These are phyloP conservation scores for Arachis hypogaea DNA, from an alignment of 306 rosid species.

Conservation along the genomic window DNA sequence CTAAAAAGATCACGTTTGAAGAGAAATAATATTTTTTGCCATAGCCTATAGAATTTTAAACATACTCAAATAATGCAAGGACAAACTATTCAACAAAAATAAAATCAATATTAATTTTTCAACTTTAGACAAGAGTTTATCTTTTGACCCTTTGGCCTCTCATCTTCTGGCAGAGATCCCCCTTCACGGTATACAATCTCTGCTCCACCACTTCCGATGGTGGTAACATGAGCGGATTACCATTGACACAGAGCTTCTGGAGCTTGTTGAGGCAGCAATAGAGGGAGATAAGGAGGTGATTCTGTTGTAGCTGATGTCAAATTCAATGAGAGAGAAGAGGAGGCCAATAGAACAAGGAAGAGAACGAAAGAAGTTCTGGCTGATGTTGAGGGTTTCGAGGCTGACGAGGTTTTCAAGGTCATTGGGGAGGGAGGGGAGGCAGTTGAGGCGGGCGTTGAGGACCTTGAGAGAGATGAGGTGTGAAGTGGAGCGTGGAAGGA, in stretches of 20 bases:
- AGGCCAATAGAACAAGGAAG: constrained; percentile 85
- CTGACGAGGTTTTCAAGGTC: constrained; percentile 81
- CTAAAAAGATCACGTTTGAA: too few relatives aligned
- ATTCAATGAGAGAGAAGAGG: constrained; percentile 69
- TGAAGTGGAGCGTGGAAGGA: constrained; percentile 68
- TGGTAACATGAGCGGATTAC: constrained; percentile 79
- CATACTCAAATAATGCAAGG: too few relatives aligned
- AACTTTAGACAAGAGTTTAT: too few relatives aligned
- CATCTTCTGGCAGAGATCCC: constrained; percentile 62
- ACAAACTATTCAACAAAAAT: too few relatives aligned
- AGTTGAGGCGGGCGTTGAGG: constrained; percentile 76
- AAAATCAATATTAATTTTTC: too few relatives aligned
- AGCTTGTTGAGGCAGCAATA: constrained; percentile 74
- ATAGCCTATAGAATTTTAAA: too few relatives aligned
- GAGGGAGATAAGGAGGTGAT: constrained; percentile 64
- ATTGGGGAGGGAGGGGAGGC: constrained; percentile 69
- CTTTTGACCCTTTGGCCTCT: too few relatives aligned
- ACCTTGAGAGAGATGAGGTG: constrained; percentile 58
- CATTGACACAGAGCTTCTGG: constrained; percentile 66
- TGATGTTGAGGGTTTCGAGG: constrained; percentile 74
- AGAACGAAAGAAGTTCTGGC: constrained; percentile 76
- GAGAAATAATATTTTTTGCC: too few relatives aligned
- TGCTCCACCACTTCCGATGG: constrained; percentile 61
- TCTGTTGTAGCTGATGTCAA: constrained; percentile 82
- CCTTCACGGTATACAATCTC: constrained; percentile 66